Evolutionary conservation across 352 stramenopile genomes (phyloP).

Genomic region (Peronospora tabacina): DNA sequence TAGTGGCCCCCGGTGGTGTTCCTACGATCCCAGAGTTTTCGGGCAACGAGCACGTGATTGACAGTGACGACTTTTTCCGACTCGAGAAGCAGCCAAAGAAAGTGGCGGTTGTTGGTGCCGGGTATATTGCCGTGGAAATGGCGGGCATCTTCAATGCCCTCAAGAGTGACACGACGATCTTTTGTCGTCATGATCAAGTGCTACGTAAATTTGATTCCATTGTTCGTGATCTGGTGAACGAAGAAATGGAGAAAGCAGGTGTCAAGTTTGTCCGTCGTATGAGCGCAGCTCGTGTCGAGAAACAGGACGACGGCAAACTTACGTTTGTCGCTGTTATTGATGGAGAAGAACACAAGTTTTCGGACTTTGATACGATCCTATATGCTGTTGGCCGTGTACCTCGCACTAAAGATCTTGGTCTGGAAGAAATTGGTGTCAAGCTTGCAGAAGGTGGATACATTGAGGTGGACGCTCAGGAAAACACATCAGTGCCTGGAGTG

Average conservation of each 20-base stretch:
- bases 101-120: constrained; percentile 93
- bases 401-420: constrained; percentile 44
- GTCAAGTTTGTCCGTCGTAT: constrained; percentile 39
- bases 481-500: constrained; percentile 85
- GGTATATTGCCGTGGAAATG: constrained; percentile 98
- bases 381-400: constrained; percentile 65
- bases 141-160: constrained; percentile 92
- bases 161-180: constrained; percentile 86
- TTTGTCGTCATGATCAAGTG: constrained; percentile 80
- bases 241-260: constrained; percentile 50
- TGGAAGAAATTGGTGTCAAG: constrained; percentile 63
- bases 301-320: constrained; percentile 38
- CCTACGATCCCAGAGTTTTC: constrained; percentile 79
- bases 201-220: constrained; percentile 86
- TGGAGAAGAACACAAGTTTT: constrained; percentile 74
- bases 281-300: constrained; percentile 33
- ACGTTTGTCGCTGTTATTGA: constrained; percentile 59
- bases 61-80: constrained; percentile 95
- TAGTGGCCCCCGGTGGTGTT: constrained; percentile 92
- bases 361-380: constrained; percentile 84
- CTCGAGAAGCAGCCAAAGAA: constrained; percentile 89
- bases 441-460: constrained; percentile 80
- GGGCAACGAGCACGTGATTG: constrained; percentile 90
- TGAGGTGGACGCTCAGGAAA: constrained; percentile 87
- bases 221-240: constrained; percentile 43